Evolutionary conservation across 148 eudicot genomes (phyloP).

Genomic region (Pouteria glomerata): DNA sequence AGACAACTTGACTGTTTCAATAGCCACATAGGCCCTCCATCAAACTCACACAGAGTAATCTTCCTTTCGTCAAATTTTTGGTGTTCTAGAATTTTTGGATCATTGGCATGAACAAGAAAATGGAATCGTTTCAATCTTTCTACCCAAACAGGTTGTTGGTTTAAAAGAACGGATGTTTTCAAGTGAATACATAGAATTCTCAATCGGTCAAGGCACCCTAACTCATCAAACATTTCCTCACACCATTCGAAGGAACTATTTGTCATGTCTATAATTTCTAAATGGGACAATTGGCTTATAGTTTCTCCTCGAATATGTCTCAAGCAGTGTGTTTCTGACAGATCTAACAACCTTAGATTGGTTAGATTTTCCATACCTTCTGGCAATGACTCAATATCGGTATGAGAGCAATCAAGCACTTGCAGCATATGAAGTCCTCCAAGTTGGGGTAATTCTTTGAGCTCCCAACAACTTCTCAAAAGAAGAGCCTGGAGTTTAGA

Average conservation of each 20-base stretch:
- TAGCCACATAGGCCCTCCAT: background rate
- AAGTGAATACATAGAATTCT: background rate
- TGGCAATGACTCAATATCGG: background rate
- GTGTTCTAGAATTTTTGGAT: background rate
- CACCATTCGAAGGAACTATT: background rate
- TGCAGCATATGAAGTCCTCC: background rate
- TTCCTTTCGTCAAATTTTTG: background rate
- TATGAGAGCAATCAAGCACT: slow-evolving; percentile 7
- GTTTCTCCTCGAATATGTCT: background rate
- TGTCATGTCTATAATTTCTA: slow-evolving; percentile 18
- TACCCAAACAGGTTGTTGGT: background rate
- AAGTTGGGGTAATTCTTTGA: slow-evolving; percentile 5
- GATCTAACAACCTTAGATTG: slow-evolving; percentile 11
- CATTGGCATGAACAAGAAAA: background rate
- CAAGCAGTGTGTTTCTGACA: background rate
- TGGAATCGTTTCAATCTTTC: background rate
- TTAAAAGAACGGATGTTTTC: background rate
- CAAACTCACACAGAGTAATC: background rate
- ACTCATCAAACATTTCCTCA: background rate
- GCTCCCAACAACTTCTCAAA: background rate
- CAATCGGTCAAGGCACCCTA: background rate
- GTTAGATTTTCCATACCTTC: slow-evolving; percentile 10
- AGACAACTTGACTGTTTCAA: background rate
- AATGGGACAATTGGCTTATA: slow-evolving; percentile 5
- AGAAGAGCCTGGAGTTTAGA: slow-evolving; percentile 9